Evolutionary conservation across 2,329 filamentous ascomycete genomes (phyloP).

Genomic region (Sporothrix humicola): DNA sequence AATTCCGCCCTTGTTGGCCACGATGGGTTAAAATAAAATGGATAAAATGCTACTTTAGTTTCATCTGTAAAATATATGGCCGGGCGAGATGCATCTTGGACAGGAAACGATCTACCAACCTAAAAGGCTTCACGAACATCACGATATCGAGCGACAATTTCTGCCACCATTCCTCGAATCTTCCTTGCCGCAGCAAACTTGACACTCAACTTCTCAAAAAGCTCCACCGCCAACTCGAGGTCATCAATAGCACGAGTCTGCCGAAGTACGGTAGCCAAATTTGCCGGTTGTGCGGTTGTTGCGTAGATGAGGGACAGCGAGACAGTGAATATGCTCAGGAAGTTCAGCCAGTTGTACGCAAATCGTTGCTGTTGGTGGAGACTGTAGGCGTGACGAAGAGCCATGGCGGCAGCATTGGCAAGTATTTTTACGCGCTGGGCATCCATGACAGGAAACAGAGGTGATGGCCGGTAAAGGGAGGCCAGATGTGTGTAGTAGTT

Average conservation of each 20-base stretch:
- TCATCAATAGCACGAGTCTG: conserved; percentile 44
- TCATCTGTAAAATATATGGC: no score
- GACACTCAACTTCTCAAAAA: conserved; percentile 43
- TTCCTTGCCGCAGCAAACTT: conserved; percentile 45
- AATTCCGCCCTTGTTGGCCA: no score
- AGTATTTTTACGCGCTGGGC: conserved; percentile 47
- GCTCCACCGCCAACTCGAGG: conserved; percentile 43
- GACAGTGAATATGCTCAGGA: conserved; percentile 51
- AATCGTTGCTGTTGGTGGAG: conserved; percentile 50
- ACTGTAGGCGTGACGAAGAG: conserved; percentile 50
- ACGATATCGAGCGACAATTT: conserved; percentile 41
- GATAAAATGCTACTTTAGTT: no score
- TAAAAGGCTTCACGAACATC: conserved; percentile 33
- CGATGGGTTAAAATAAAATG: no score
- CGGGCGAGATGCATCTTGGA: no score
- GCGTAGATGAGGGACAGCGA: conserved; percentile 53
- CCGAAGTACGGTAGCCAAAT: conserved; percentile 40
- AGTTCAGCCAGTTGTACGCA: conserved; percentile 51
- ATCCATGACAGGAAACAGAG: conserved; percentile 49
- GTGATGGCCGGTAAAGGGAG: conserved; percentile 53
- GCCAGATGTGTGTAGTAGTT: conserved; percentile 55
- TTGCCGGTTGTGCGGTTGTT: conserved; percentile 48
- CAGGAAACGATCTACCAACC: not conserved
- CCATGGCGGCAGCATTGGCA: conserved; percentile 50
- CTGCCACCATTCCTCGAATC: conserved; percentile 40